Evolutionary conservation across 2,329 filamentous ascomycete species (phyloP).

Genomic region (Diaporthe humulicola): DNA sequence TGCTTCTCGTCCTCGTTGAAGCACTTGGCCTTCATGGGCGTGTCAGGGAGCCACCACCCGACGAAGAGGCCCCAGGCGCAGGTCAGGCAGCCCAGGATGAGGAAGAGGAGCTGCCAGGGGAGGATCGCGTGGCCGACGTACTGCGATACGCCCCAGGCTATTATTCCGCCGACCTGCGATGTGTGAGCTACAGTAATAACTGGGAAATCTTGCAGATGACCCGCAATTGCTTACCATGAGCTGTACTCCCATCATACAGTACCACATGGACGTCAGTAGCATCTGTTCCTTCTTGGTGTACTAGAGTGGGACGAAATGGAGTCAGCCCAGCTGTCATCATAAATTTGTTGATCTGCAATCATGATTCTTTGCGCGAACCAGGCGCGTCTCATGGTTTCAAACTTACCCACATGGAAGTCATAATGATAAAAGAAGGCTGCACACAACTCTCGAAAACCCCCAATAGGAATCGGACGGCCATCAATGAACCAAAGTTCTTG

Average conservation of each 20-base stretch:
- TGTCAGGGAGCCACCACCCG: constrained; percentile 61
- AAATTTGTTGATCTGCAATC: background rate
- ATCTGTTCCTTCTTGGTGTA: constrained; percentile 57
- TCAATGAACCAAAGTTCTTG: constrained; percentile 55
- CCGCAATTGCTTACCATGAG: constrained; percentile 11
- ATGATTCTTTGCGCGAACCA: background rate
- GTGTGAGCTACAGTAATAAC: background rate
- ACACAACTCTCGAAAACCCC: constrained; percentile 61
- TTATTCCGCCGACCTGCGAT: constrained; percentile 50
- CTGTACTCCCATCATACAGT: constrained; percentile 36
- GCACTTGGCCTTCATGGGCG: constrained; percentile 64
- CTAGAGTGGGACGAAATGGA: background rate
- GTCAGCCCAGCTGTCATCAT: background rate
- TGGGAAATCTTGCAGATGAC: no score
- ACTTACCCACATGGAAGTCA: constrained; percentile 50
- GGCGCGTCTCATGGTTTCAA: no score
- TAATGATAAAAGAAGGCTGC: constrained; percentile 59
- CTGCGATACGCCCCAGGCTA: constrained; percentile 54
- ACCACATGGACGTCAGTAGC: constrained; percentile 44
- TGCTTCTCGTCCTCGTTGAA: constrained; percentile 56
- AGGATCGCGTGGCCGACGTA: constrained; percentile 47
- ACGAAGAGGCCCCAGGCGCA: constrained; percentile 52
- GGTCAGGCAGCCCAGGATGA: constrained; percentile 55
- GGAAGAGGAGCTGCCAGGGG: constrained; percentile 58
- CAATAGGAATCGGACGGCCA: constrained; percentile 57